Conservation (phyloP, 371 early-diverging fungal genomes). For the Fennellomyces sp. region DNA sequence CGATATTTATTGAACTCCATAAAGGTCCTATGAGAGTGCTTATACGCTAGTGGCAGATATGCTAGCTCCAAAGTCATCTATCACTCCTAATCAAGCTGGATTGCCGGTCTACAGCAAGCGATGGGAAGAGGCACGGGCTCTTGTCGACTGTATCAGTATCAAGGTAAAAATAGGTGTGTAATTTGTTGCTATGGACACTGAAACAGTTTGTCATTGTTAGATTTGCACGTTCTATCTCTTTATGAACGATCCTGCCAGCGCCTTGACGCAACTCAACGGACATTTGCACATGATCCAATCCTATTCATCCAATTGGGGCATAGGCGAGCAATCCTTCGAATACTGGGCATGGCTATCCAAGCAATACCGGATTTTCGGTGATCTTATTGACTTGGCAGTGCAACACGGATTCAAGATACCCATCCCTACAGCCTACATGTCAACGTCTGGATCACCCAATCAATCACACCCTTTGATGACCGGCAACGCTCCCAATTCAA, state of each 20-base stretch:
- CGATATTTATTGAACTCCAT: slow-evolving; percentile 3
- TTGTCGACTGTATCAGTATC: slow-evolving; percentile 75
- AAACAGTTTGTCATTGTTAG: slow-evolving; percentile 22
- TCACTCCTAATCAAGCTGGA: slow-evolving; percentile 47
- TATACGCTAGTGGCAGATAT: slow-evolving; percentile 70
- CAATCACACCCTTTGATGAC: slow-evolving; percentile 28
- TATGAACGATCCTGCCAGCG: slow-evolving; percentile 67
- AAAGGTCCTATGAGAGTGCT: slow-evolving; percentile 71
- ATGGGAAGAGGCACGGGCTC: slow-evolving; percentile 63
- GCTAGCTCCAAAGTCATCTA: slow-evolving; percentile 54
- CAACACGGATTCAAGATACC: slow-evolving; percentile 73
- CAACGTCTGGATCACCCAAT: slow-evolving; percentile 8
- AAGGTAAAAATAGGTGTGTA: slow-evolving; percentile 48
- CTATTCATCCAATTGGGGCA: slow-evolving; percentile 55
- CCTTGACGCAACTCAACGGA: slow-evolving; percentile 68
- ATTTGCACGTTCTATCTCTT: slow-evolving; percentile 76
- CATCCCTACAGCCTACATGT: slow-evolving; percentile 47
- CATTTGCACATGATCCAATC: slow-evolving; percentile 69
- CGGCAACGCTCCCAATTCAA: neutral
- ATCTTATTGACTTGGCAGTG: slow-evolving; percentile 71
- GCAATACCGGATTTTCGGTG: slow-evolving; percentile 82
- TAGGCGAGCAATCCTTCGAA: slow-evolving; percentile 71
- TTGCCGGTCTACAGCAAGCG: slow-evolving; percentile 53
- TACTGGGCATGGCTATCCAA: slow-evolving; percentile 87
- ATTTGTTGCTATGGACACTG: neutral